phyloP scores from a whole-genome alignment of 768 basidiomycete species.

The Rhodocollybia butyracea region DNA sequence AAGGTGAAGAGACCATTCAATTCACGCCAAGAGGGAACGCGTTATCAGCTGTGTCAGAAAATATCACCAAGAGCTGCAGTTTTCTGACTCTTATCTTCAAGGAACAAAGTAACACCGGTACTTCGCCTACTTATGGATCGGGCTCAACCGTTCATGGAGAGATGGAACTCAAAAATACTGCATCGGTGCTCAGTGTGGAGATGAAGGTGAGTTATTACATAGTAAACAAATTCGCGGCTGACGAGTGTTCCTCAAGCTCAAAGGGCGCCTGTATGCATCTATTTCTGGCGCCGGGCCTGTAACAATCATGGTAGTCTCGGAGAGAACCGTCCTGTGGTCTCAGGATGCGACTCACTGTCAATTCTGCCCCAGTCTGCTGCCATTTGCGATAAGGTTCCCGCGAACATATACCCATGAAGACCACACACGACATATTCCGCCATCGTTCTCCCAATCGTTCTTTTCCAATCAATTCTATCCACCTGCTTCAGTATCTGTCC shows the following conservation, averaged over 20 bases:
- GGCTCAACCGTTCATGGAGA: constrained; percentile 32
- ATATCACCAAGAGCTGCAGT: constrained; percentile 29
- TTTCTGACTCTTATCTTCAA: constrained; percentile 34
- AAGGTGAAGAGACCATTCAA: constrained; percentile 33
- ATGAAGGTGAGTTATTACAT: constrained; percentile 28
- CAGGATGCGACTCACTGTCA: constrained; percentile 15
- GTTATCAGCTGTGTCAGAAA: constrained; percentile 16
- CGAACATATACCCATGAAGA: constrained; percentile 26
- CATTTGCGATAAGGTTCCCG: constrained; percentile 35
- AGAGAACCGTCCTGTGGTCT: constrained; percentile 29
- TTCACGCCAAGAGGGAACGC: constrained; percentile 31
- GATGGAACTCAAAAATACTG: constrained; percentile 27
- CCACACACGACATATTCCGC: constrained; percentile 29
- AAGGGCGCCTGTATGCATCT: constrained; percentile 31
- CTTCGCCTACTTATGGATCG: constrained; percentile 33
- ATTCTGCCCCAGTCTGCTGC: constrained; percentile 35
- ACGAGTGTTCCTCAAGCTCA: constrained; percentile 22
- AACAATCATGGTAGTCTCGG: constrained; percentile 25
- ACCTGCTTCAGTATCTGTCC: constrained; percentile 24
- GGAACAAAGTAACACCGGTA: constrained; percentile 29
- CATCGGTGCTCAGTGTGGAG: constrained; percentile 28
- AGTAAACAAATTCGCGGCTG: not conserved
- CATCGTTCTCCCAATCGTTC: constrained; percentile 36
- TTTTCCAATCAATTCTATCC: too few relatives aligned
- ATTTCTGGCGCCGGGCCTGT: constrained; percentile 31